phyloP scores from a whole-genome alignment of 2,329 filamentous ascomycete genomes.

The Immersiporthe knoxdaviesiana region DNA sequence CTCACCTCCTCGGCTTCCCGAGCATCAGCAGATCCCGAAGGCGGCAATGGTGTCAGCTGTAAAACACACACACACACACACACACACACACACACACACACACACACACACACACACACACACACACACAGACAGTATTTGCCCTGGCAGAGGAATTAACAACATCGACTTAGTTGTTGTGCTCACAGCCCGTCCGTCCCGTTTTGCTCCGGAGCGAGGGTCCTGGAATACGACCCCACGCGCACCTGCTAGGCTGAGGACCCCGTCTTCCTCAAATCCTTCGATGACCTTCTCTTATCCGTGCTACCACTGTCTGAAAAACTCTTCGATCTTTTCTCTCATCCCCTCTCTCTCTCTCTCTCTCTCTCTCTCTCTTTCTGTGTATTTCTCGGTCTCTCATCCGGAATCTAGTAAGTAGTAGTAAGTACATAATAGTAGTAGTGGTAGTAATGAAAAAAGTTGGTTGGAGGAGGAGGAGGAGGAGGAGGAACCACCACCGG shows the following conservation, averaged over 20 bases:
- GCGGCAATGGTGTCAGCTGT: background rate
- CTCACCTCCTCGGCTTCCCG: background rate
- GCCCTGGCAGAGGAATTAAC: background rate
- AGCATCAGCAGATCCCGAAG: background rate
- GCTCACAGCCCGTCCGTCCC: background rate
- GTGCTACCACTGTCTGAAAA: conserved; percentile 17
- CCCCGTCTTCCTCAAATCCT: conserved; percentile 20
- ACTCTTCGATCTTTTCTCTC: background rate
- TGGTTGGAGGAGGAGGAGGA: conserved; percentile 2
- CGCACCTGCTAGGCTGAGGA: background rate
- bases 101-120: no score
- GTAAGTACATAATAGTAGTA: no score
- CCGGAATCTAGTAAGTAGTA: no score
- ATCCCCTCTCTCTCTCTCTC: no score
- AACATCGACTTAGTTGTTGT: background rate
- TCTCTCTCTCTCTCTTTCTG: no score
- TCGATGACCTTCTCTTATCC: conserved; percentile 25
- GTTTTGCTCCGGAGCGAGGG: conserved; percentile 1
- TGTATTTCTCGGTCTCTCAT: no score
- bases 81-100: no score
- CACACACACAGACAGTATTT: no score
- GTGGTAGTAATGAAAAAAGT: background rate
- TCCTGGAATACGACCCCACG: conserved; percentile 5
- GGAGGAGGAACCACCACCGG: conserved; percentile 16
- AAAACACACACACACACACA: no score